Conservation (phyloP, 1,139 yeast species). For the Suhomyces guaymorum region DNA sequence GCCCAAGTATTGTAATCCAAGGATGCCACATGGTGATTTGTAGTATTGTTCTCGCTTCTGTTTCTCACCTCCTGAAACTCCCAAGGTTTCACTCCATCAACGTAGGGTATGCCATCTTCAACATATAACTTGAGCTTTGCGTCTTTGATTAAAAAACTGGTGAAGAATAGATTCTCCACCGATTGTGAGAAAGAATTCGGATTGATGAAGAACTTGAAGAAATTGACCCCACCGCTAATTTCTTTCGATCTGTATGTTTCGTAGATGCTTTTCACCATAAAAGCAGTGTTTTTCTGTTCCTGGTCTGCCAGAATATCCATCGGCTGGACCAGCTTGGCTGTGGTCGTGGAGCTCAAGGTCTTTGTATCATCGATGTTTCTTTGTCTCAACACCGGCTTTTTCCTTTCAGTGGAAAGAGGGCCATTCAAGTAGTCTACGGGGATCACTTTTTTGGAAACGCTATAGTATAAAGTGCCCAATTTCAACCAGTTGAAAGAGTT, state of each 20-base stretch:
- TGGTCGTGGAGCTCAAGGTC: constrained; percentile 36
- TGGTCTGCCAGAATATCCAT: constrained; percentile 47
- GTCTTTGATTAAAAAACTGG: constrained; percentile 77
- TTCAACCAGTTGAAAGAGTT: constrained; percentile 57
- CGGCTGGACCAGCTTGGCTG: constrained; percentile 56
- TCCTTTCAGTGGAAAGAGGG: constrained; percentile 66
- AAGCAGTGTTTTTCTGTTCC: constrained; percentile 58
- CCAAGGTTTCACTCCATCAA: constrained; percentile 21
- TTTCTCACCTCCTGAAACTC: constrained; percentile 17
- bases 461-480: constrained; percentile 56
- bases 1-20: constrained; percentile 69
- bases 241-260: constrained; percentile 33
- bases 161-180: constrained; percentile 79
- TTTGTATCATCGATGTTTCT: constrained; percentile 48
- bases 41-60: constrained; percentile 18
- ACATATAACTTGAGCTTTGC: constrained; percentile 58
- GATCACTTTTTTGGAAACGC: constrained; percentile 49
- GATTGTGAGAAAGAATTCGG: constrained; percentile 78
- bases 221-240: constrained; percentile 46
- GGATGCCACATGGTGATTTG: constrained; percentile 69
- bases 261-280: constrained; percentile 55
- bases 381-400: constrained; percentile 35
- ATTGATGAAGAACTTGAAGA: constrained; percentile 68
- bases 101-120: constrained; percentile 44
- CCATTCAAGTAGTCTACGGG: constrained; percentile 68